These are phyloP conservation scores for Pestalotiopsis fici DNA, from an alignment of 2,329 filamentous ascomycete species.

Conservation along the genomic window DNA sequence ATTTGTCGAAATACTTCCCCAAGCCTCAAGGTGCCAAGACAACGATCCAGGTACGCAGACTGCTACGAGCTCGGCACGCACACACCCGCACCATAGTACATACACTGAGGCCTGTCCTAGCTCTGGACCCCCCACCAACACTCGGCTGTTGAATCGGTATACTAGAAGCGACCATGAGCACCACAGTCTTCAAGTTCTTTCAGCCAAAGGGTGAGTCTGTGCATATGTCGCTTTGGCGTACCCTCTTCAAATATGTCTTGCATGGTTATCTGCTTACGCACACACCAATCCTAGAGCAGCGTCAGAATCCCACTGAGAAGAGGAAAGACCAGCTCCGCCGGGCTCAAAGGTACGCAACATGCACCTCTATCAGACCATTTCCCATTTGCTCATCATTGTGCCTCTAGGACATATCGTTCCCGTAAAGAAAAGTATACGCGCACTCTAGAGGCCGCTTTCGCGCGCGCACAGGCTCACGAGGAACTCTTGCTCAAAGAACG, in stretches of 20 bases:
- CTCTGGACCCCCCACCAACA: background rate
- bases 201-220: background rate
- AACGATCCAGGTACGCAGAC: background rate
- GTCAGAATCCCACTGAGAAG: background rate
- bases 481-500: background rate
- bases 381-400: background rate
- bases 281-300: background rate
- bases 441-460: background rate
- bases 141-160: background rate
- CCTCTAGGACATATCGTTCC: background rate
- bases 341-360: conserved; percentile 3
- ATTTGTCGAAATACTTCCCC: background rate
- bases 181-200: conserved; percentile 3
- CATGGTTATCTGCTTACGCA: background rate
- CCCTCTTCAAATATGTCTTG: too few relatives aligned
- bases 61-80: background rate
- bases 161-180: background rate
- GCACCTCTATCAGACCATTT: background rate
- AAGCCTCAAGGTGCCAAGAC: background rate
- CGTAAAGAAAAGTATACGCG: conserved; percentile 5
- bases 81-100: background rate
- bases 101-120: background rate
- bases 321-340: conserved; percentile 2
- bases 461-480: background rate
- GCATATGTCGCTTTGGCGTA: background rate